A percentile compares a stretch with the other conserved stretches of the same genome.
phyloP scores from a whole-genome alignment of 495 filamentous ascomycete species.

The Penicillium longicatenatum region DNA sequence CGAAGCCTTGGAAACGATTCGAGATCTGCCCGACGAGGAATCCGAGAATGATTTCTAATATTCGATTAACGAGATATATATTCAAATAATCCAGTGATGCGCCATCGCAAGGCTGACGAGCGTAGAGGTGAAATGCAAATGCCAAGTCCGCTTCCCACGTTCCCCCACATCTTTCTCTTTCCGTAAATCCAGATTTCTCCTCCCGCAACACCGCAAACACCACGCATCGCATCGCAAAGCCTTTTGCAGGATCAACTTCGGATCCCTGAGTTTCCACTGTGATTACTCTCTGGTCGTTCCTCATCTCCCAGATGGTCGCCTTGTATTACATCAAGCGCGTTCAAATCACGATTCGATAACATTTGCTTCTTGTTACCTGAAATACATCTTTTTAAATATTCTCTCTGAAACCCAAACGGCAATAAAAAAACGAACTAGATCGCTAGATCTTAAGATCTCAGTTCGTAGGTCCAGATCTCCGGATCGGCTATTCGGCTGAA shows the following conservation, averaged over 20 bases:
- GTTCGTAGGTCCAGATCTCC: neutral
- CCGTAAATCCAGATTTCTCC: neutral
- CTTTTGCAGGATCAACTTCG: neutral
- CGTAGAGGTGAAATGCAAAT: too few relatives aligned
- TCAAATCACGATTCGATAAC: slow-evolving; percentile 49
- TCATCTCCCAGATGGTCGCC: slow-evolving; percentile 27
- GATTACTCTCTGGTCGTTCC: neutral
- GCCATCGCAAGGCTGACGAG: too few relatives aligned
- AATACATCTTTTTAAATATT: neutral
- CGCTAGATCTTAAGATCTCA: neutral
- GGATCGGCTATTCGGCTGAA: neutral
- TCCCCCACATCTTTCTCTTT: neutral
- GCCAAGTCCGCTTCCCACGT: neutral
- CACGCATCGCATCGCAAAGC: neutral
- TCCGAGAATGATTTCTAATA: slow-evolving; percentile 35
- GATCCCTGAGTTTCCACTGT: slow-evolving; percentile 1
- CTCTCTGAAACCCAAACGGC: too few relatives aligned
- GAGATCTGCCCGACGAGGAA: slow-evolving; percentile 34
- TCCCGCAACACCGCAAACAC: neutral
- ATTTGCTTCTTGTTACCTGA: slow-evolving; percentile 26
- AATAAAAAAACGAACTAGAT: neutral
- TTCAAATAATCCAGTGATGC: too few relatives aligned
- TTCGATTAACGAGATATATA: neutral
- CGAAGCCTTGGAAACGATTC: slow-evolving; percentile 26
- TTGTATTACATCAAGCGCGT: slow-evolving; percentile 8